Base-by-base conservation (phyloP, 1,284 basidiomycete genomes). In the Cystobasidium pallidum region DNA sequence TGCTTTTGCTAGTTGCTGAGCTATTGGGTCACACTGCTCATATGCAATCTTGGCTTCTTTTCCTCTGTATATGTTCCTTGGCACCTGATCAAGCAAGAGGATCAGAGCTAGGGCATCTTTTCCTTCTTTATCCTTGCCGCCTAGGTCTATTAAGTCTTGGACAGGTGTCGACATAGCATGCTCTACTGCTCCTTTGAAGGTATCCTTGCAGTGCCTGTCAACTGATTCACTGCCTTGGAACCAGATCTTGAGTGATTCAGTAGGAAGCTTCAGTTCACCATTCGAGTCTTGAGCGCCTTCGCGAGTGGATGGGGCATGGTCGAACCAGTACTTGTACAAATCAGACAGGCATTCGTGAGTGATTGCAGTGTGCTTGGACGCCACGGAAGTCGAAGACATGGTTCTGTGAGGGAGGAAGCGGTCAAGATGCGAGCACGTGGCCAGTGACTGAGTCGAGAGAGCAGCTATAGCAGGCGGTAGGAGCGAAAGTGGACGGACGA, bases 41-140 rank as follows among this genome's bases (percentile, higher is more conserved):
- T 67, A 68, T 13, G 66, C 72, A 28, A 66, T 67, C 51, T 63
- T 59, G 15, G 72, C 72, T 52, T 73, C 65, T 51, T 67, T 62
- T 2, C 65, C 65, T 67, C 72, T 67, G 49, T 73, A 73, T 11
- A 73, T 63, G 32, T 73, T 73, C 11, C 72, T 43, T 26, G 72
- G 72, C 51, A 73, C 63, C 51, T 73, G 72, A 55, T 73, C 72
- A 21, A 73, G 57, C n/a, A 73, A 41, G 7, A 67, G 47, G 10
- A 73, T 41, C 11, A 73, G 30, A 11, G 55, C 41, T n/a, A 73
- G 52, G 13, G 65, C 72, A 15, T 72, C 63, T 24, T 72, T 47
- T 47, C 34, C 36, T 19, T 36, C 21, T 11, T 24, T 24, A 57
- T 57, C 54, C 36, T 57, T 57, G 1, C 17, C 54, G 34, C 54